Base-by-base conservation (phyloP, 1,284 basidiomycete species). In the Trametes versicolor region DNA sequence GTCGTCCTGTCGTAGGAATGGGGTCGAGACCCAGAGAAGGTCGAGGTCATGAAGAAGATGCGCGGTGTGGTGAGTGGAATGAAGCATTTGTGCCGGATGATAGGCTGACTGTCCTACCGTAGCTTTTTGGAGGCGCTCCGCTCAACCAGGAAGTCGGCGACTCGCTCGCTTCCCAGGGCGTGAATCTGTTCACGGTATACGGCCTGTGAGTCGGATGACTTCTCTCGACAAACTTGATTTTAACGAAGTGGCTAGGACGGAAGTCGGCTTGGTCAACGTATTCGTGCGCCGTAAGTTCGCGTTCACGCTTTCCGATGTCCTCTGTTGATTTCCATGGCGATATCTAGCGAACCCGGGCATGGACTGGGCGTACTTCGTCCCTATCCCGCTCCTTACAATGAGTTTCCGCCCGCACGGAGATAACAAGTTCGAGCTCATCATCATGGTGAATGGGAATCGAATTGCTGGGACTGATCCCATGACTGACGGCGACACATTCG, bases 331-430 rank as follows among this genome's bases (percentile, higher is more conserved):
- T 21, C 17, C 27, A 21, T 37, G 29, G 3, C 29, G 29, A 4
- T 53, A 21, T 9, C 1, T 51, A 73, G 72, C 63, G 17, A 63
- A 63, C 25, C 65, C 65, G 23, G 71, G 70, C 0, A 62, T 69
- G 63, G 70, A 71, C 27, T 75, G 73, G 74, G 60, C 65, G 10
- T 74, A 72, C 61, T 70, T 61, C 51, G 61, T 39, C 21, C 50
- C 54, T n/a, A 65, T 51, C 19, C 63, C 48, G 2, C 32, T 48
- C 19, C 60, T 49, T 4, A 52, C 36, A 12, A 13, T 37, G 17
- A 55, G 34, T 37, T 66, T 72, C 49, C 39, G 66, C 0, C 72
- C 70, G 3, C 67, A 64, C 2, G 71, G 60, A 0, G 70, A 65
- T 2, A 73, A 67, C 17, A 41, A 55, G 15, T 73, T 62, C 43